Evolutionary conservation across 2,329 filamentous ascomycete genomes (phyloP).

Genomic region (Leptographium lundbergii): DNA sequence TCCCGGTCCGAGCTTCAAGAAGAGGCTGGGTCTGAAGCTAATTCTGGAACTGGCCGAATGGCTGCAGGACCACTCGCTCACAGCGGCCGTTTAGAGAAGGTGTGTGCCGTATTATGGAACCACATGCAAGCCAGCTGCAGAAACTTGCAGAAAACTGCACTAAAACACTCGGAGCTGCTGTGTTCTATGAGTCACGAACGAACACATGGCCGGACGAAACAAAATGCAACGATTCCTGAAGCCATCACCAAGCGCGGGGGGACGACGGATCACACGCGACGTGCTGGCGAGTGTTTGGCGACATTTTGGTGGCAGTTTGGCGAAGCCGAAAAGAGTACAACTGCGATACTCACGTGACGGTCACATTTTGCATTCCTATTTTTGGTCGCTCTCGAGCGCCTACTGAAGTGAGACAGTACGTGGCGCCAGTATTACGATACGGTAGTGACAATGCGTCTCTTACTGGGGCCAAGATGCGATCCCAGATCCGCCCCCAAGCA

Average conservation of each 20-base stretch:
- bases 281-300: constrained; percentile 5
- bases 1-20: background rate
- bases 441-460: too few species aligned
- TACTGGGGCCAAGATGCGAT: background rate
- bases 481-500: background rate
- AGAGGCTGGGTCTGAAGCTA: background rate
- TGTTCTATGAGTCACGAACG: constrained; percentile 1
- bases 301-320: background rate
- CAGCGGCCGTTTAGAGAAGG: background rate
- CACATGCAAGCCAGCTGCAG: background rate
- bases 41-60: constrained; percentile 2
- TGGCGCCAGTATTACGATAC: too few species aligned
- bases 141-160: background rate
- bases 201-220: background rate
- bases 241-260: background rate
- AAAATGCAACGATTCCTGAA: background rate
- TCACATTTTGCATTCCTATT: background rate
- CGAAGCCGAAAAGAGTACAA: background rate
- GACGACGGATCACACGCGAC: background rate
- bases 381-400: background rate
- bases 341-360: background rate
- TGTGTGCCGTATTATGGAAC: background rate
- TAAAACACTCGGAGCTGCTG: background rate
- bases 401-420: background rate
- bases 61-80: constrained; percentile 12